Evolutionary conservation across 306 rosid species (phyloP).

Genomic region (Corylus heterophylla): DNA sequence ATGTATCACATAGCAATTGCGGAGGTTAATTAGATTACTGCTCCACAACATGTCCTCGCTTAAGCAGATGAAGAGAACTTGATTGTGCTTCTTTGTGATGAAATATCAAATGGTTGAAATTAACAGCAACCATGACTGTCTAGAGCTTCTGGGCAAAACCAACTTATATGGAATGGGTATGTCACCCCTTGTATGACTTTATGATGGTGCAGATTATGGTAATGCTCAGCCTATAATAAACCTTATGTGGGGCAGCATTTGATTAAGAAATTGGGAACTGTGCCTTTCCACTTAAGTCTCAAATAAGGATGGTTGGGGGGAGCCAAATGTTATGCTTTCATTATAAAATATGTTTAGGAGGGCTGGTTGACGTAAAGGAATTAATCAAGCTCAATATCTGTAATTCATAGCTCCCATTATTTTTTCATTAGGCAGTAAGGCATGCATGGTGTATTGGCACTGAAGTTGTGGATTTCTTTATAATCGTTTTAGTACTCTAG

Average conservation of each 20-base stretch:
- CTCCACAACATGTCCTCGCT: not conserved
- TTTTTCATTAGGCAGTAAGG: not conserved
- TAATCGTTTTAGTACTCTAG: not conserved
- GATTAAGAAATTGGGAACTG: not conserved
- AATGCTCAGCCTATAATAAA: not conserved
- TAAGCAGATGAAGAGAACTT: not conserved
- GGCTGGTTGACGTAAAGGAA: not conserved
- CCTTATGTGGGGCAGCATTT: not conserved
- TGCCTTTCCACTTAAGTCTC: not conserved
- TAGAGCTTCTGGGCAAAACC: not conserved
- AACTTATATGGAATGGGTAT: not conserved
- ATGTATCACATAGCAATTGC: not conserved
- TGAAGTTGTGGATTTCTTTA: conserved; percentile 9
- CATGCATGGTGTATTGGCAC: not conserved
- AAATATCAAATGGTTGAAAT: not conserved
- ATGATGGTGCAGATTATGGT: not conserved
- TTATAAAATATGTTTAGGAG: not conserved
- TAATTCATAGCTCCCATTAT: not conserved
- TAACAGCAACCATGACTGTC: not conserved
- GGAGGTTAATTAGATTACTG: not conserved
- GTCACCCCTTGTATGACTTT: not conserved
- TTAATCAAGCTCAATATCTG: not conserved
- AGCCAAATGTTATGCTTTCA: no score
- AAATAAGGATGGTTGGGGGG: not conserved
- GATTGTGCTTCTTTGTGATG: not conserved